Conservation (phyloP, 1,284 basidiomycete species). For the Cronartium quercuum region DNA sequence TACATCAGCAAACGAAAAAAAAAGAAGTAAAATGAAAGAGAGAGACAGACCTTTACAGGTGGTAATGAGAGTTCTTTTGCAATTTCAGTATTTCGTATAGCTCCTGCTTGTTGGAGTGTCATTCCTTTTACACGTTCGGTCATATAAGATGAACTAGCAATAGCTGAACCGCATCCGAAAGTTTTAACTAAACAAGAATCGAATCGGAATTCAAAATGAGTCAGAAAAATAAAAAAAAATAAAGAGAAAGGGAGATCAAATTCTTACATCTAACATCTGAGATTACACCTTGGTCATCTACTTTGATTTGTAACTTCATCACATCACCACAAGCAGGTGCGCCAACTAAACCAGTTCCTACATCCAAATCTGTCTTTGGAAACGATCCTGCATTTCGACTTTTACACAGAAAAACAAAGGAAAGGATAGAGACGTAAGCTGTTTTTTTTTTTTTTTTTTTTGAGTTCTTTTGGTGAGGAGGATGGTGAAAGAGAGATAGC, state of each 20-base stretch:
- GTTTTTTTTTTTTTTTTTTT: too few species aligned
- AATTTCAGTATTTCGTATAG: constrained; percentile 98
- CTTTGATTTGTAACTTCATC: constrained; percentile 90
- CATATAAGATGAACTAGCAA: constrained; percentile 49
- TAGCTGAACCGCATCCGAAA: constrained; percentile 50
- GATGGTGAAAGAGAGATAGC: neutral
- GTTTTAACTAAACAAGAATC: constrained; percentile 57
- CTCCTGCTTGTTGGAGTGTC: constrained; percentile 83
- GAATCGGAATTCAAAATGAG: constrained; percentile 70
- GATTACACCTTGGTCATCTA: constrained; percentile 84
- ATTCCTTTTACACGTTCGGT: constrained; percentile 96
- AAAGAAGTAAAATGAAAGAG: constrained; percentile 58
- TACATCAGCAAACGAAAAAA: constrained; percentile 6
- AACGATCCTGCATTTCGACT: constrained; percentile 68
- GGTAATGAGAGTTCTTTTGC: constrained; percentile 92
- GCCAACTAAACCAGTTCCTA: constrained; percentile 96
- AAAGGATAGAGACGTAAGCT: neutral
- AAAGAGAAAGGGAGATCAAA: constrained; percentile 58
- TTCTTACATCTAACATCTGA: constrained; percentile 90
- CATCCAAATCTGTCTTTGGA: constrained; percentile 79
- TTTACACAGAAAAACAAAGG: neutral
- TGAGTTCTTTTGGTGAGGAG: neutral
- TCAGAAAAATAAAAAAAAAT: constrained; percentile 52
- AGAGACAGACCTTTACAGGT: constrained; percentile 84
- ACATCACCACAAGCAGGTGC: constrained; percentile 79